phyloP scores from a whole-genome alignment of 129 eudicot genomes.

The Chrysanthemum seticuspe region DNA sequence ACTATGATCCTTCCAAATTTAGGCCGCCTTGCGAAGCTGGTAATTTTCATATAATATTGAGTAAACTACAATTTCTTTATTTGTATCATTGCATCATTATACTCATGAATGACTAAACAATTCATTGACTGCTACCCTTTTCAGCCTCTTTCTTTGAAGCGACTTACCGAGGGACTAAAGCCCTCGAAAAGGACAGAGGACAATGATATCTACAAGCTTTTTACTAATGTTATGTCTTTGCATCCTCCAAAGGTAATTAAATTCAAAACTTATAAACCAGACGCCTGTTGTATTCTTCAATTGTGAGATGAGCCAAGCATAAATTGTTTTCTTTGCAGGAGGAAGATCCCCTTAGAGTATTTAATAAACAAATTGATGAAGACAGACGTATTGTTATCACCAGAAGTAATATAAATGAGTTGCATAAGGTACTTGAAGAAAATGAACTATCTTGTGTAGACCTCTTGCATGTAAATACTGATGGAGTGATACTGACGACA shows the following conservation, averaged over 20 bases:
- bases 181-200: conserved; percentile 54
- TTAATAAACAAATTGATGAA: conserved; percentile 89
- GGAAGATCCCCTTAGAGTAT: conserved; percentile 67
- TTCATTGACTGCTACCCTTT: conserved; percentile 7
- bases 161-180: conserved; percentile 84
- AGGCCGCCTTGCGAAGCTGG: conserved; percentile 95
- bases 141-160: conserved; percentile 88
- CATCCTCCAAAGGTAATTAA: conserved; percentile 75
- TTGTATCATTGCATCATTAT: too few relatives aligned
- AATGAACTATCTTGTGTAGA: conserved; percentile 47
- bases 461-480: conserved; percentile 74
- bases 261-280: background rate
- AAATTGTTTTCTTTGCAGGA: conserved; percentile 45
- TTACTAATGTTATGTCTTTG: conserved; percentile 63
- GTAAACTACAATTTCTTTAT: too few relatives aligned
- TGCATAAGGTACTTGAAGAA: conserved; percentile 90
- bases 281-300: background rate
- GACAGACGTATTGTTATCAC: conserved; percentile 87
- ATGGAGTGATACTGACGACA: conserved; percentile 69
- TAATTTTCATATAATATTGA: conserved; percentile 31
- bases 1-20: conserved; percentile 91
- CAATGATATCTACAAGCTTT: conserved; percentile 72
- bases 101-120: background rate
- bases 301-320: background rate
- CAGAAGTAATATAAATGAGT: conserved; percentile 76